Evolutionary conservation across 148 eudicot species (phyloP), one percentile per base, ranked within the genome.

Genomic region (Silene uniflora): DNA sequence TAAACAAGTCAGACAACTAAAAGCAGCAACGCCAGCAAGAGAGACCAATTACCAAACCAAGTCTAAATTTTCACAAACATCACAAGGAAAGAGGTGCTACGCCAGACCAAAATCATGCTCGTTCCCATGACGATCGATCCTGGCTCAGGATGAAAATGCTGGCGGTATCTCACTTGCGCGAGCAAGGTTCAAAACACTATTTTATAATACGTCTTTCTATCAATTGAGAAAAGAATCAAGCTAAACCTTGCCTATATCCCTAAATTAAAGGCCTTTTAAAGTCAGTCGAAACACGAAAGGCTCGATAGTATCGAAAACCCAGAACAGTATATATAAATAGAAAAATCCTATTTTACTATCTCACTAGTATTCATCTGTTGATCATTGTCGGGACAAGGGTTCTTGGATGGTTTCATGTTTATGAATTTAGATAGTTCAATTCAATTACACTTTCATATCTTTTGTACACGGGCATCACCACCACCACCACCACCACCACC

Each of bases 1-100:
- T 22, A 32, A 77, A 65, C 55, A 52, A 19, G 52, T 75, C 73
- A 78, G 69, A 67, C 25, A 17, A 16, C 22, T 4, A 76, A 35
- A 6, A 27, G 44, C 44, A 39, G 44, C 44, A 32, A 32, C 4
- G 35, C 25, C 59, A 49, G 19, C 19, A 72, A 13, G 13, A 42
- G 47, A 42, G 25, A 23, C 18, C 11, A 70, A 10, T 44, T 13
- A 23, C 23, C 21, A 63, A 6, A 24, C 9, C 22, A 54, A 7
- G n/a, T 25, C 0, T 44, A 19, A 39, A 49, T n/a, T 49, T 47
- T 29, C 19, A 7, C n/a, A n/a, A 25, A 13, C 18, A 62, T 70
- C 21, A 19, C 25, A 4, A 32, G 25, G 29, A 60, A 56, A 12
- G 29, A 61, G 10, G 3, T 16, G 18, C 56, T 16, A 10, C 56